Conservation (phyloP, 331 rosid genomes). For the Spiraea crenata region DNA sequence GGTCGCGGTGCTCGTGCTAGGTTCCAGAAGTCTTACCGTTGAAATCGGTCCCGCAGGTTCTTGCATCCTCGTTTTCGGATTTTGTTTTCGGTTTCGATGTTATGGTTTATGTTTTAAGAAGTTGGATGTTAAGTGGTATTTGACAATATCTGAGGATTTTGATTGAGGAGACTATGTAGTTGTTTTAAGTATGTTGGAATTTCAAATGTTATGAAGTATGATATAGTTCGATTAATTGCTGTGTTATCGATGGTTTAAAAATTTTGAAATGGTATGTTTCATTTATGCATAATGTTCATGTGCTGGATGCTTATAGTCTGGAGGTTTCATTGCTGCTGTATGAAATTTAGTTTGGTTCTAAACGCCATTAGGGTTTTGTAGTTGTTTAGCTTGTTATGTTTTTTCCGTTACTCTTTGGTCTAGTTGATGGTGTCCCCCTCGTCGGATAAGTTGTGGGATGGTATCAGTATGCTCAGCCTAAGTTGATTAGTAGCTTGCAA, state of each 20-base stretch:
- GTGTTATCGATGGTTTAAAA: background rate
- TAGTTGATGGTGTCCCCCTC: background rate
- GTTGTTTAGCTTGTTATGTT: background rate
- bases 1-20: constrained; percentile 92
- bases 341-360: background rate
- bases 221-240: background rate
- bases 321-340: background rate
- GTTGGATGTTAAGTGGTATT: background rate
- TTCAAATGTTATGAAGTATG: background rate
- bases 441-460: background rate
- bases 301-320: background rate
- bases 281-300: background rate
- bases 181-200: background rate
- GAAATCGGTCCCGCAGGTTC: constrained; percentile 10
- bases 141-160: constrained; percentile 6
- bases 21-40: constrained; percentile 97
- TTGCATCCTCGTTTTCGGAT: background rate
- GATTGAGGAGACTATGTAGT: background rate
- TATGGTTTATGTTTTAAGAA: constrained; percentile 7
- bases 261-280: no score
- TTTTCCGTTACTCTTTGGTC: background rate
- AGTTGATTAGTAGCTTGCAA: background rate
- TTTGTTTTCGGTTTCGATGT: background rate
- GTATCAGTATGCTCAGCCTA: background rate
- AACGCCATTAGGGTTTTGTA: no score